Evolutionary conservation across 2,329 filamentous ascomycete species (phyloP), one percentile per base, ranked within the genome.

Genomic region (Cordyceps cateniannulata): DNA sequence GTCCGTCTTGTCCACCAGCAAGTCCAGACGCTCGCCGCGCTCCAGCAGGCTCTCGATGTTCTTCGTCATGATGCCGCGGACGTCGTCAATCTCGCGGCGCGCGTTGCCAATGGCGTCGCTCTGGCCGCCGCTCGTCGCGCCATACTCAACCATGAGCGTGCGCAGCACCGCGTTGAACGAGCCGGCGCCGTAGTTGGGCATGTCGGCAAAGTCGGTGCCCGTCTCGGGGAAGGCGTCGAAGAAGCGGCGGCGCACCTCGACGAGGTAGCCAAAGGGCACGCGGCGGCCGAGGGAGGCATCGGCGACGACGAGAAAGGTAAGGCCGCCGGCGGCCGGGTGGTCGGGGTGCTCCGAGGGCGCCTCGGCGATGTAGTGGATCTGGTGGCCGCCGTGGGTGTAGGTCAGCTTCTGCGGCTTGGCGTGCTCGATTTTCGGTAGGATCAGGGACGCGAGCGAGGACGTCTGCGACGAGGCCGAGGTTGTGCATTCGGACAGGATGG

Each of bases 1-100:
- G 72, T 97, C 93, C 53, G 96, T 99, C 85, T 99, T 97, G 74
- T 98, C 93, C 24, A 99, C 93, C 50, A 99, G 78, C 66, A 97
- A 75, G 76, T 97, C 92, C 70, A 99, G 93, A 65, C 93, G 82
- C 82, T 99, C 95, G 42, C 95, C 93, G 38, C 93, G 81, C 81
- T 96, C 91, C 45, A 96, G 78, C 65, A 96, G 82, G 57, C 89
- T 84, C 80, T 96, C 93, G 66, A 97, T 96, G 72, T 96, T 96
- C 78, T 92, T 87, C 61, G 91, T 96, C 93, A 96, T 96, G 72
- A 96, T 96, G 65, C 92, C 90, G 60, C 89, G 80, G 56, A 96
- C 92, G 69, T 91, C 93, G 66, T 97, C 93, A 68, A 99, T 97
- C 77, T 98, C 95, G 61, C 85, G 82, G 75, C 91, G 88, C 42